Evolutionary conservation across 176 grass and related monocot species (phyloP).

Genomic region (Oryza australiensis): DNA sequence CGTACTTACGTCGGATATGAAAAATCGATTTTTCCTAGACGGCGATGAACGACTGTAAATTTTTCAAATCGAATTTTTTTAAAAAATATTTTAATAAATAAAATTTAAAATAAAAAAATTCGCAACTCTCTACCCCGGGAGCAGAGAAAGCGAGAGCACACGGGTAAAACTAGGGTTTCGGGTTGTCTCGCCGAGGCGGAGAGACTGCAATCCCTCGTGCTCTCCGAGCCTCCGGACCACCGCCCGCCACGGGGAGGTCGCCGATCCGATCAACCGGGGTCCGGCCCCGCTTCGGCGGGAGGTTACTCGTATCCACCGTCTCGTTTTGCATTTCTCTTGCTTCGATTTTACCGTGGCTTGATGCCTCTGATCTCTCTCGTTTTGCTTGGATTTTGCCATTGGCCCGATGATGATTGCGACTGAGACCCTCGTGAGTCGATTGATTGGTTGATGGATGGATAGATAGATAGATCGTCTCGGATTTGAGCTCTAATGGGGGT

Average conservation of each 20-base stretch:
- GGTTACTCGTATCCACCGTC: not conserved
- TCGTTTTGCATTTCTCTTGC: not conserved
- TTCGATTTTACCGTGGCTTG: not conserved
- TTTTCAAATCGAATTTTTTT: too few relatives aligned
- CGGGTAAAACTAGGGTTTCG: not conserved
- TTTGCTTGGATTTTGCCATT: slow-evolving; percentile 24
- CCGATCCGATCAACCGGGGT: not conserved
- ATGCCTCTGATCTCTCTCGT: not conserved
- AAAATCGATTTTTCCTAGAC: too few relatives aligned
- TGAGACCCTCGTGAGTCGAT: slow-evolving; percentile 6
- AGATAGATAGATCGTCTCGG: slow-evolving; percentile 16
- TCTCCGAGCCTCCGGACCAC: not conserved
- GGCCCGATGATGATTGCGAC: slow-evolving; percentile 32
- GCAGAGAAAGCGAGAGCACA: not conserved
- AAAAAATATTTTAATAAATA: too few relatives aligned
- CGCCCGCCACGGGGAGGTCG: not conserved
- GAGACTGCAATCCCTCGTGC: slow-evolving; percentile 4
- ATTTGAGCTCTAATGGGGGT: slow-evolving; percentile 4
- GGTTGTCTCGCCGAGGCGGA: not conserved
- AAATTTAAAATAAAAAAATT: too few relatives aligned
- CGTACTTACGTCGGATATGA: too few relatives aligned
- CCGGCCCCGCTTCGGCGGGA: not conserved
- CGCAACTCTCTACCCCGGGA: too few relatives aligned
- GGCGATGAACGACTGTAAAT: too few relatives aligned
- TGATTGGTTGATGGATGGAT: slow-evolving; percentile 16